Evolutionary conservation across 2,329 filamentous ascomycete genomes (phyloP), one percentile per base, ranked within the genome.

Genomic region (Monilinia fructigena): DNA sequence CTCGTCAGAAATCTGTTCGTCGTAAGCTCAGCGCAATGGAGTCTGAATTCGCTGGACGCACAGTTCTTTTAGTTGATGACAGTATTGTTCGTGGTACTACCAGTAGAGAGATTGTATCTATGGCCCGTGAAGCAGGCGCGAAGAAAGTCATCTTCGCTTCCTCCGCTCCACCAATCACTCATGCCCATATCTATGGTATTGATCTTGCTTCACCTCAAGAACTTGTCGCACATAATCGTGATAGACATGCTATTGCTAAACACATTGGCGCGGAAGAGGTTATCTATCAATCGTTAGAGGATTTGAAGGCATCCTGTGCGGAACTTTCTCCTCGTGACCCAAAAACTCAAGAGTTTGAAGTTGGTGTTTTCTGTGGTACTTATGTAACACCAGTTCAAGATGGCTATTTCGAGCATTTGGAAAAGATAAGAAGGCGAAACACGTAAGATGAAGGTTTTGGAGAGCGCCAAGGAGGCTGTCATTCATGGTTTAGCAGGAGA

Each of bases 31-130:
- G 91, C 68, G 87, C 93, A 26, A 96, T 97, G 78, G 86, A 88
- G 35, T 87, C 89, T 48, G 93, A 97, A 76, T 97, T 97, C 78
- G 82, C 88, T 66, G 91, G 85, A 71, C 89, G 90, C 73, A 90
- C 89, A 67, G 90, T 98, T 10, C 82, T 93, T 14, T 81, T 98
- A 0, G 91, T 97, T 1, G 94, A 97, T 72, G 94, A 97, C 79
- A 92, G 88, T 72, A 92, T 97, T 67, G 93, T 97, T 5, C 86
- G 93, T 48, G 93, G 93, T 60, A 96, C 91, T 0, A 96, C 92
- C 1, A 89, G 86, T 68, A 82, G 88, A 56, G 90, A 93, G 76
- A 93, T 93, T 69, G 89, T 93, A 40, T 83, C 81, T 66, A 96
- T 97, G 93, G 92, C 91, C 16, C 84, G 89, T 61, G 93, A 97